phyloP scores from a whole-genome alignment of 306 rosid species.

The Prunus dulcis region DNA sequence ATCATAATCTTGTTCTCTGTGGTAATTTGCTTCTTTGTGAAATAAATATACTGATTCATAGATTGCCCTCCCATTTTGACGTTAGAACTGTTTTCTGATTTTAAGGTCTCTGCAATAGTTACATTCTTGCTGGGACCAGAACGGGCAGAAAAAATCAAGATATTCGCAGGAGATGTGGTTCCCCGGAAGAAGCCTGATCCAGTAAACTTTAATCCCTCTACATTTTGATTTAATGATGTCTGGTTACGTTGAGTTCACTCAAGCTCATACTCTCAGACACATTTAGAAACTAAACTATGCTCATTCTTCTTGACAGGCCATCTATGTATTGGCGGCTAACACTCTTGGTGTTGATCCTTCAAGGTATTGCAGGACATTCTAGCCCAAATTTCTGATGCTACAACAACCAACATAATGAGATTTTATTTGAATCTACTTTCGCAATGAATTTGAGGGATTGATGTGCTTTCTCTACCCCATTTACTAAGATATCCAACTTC shows the following conservation, averaged over 20 bases:
- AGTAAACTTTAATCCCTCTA: slow-evolving; percentile 41
- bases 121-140: slow-evolving; percentile 80
- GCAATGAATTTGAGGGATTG: slow-evolving; percentile 14
- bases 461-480: neutral
- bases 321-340: slow-evolving; percentile 75
- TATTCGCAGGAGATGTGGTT: slow-evolving; percentile 98
- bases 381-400: neutral
- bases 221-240: slow-evolving; percentile 2
- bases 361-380: slow-evolving; percentile 46
- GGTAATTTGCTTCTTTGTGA: slow-evolving; percentile 16
- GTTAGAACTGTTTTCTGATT: slow-evolving; percentile 29
- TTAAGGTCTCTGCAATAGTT: slow-evolving; percentile 95
- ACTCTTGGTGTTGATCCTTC: slow-evolving; percentile 87
- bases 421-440: neutral
- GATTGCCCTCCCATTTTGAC: slow-evolving; percentile 1
- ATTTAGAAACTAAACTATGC: slow-evolving; percentile 13
- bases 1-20: slow-evolving; percentile 6
- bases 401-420: slow-evolving; percentile 13
- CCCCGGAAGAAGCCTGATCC: slow-evolving; percentile 99
- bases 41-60: slow-evolving; percentile 1
- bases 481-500: neutral
- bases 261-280: neutral
- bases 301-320: slow-evolving; percentile 67
- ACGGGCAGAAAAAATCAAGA: slow-evolving; percentile 83
- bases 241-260: no score